Base-by-base conservation (phyloP, 2,329 filamentous ascomycete species). In the Helicocarpus griseus region DNA sequence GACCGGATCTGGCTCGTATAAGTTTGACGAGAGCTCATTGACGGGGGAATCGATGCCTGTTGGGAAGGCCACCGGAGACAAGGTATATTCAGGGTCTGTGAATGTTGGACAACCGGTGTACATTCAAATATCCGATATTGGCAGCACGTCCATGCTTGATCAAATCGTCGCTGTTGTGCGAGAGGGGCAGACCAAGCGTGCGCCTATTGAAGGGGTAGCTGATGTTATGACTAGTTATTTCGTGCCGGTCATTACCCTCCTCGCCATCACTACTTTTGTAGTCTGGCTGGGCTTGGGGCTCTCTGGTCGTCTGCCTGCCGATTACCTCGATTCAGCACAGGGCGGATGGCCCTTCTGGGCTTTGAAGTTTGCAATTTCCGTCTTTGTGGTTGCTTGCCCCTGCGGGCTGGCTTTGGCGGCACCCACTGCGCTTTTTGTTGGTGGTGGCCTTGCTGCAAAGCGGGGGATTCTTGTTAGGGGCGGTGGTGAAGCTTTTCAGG, bases 11-110 rank as follows among this genome's bases (percentile, higher is more conserved):
- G 83, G 80, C 3, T 76, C 81, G 47, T 81, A 80, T 41, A 77
- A 74, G 47, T 95, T 96, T 61, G 89, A 96, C 62, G 91, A 97
- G 66, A 90, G 89, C 9, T 94, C 89, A 55, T 74, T 97, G 54
- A 96, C 91, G 1, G 74, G 74, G 52, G 74, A 77, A 61, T 74
- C 74, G 0, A 68, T 62, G 48, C 71, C 72, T 8, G 71, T 74
- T 19, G 64, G 61, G 43, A 77, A 76, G 58, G 53, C 54, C 3
- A 53, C 53, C 1, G 70, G 66, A 2, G 73, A 76, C 43, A 61
- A 66, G 49, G 68, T 76, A 4, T 74, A 68, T 49, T 69, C 72
- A 2, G 73, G 73, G 4, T 73, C 73, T 26, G 68, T 76, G 47
- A 76, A 76, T 49, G 61, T 72, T 35, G 73, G 71, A 5, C 67